A percentile compares a stretch with the other conserved stretches of the same genome.
Conservation (phyloP, 83 land plant genomes). For the Thuja plicata region DNA sequence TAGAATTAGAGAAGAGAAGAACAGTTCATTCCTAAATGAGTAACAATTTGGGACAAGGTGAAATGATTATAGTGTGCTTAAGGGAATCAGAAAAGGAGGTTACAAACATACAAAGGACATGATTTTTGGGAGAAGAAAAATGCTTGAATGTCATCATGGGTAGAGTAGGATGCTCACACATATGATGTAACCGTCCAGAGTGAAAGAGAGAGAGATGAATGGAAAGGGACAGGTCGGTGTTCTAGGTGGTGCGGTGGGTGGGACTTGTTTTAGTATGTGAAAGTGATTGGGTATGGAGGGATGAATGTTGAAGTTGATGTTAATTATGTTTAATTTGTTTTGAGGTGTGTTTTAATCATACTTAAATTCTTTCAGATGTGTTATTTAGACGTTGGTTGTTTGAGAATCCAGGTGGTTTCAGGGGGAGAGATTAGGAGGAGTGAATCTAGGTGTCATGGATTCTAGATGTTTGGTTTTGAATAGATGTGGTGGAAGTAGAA, state of each 20-base stretch:
- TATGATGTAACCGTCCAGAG: slow-evolving; percentile 7
- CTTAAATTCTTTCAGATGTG: background rate
- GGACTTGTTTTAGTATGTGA: slow-evolving; percentile 13
- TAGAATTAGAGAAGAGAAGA: background rate
- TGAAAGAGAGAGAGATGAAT: background rate
- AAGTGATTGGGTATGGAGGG: background rate
- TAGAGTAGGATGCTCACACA: background rate
- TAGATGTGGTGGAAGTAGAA: background rate
- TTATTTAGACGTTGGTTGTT: background rate
- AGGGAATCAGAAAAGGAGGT: background rate
- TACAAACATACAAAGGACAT: slow-evolving; percentile 11
- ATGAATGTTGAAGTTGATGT: background rate
- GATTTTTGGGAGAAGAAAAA: slow-evolving; percentile 13
- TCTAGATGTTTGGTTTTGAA: slow-evolving; percentile 8
- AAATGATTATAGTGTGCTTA: slow-evolving; percentile 1
- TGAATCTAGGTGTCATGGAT: slow-evolving; percentile 17
- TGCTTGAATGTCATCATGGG: slow-evolving; percentile 11
- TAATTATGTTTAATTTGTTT: background rate
- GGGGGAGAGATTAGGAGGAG: slow-evolving; percentile 13
- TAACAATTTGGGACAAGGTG: background rate
- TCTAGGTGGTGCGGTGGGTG: slow-evolving; percentile 6
- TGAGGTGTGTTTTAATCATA: background rate
- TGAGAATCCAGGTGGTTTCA: slow-evolving; percentile 9
- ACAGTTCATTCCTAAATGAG: background rate
- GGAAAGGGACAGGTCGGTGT: slow-evolving; percentile 12